Conservation (phyloP, 1,284 basidiomycete genomes). For the Sutorius eximius region DNA sequence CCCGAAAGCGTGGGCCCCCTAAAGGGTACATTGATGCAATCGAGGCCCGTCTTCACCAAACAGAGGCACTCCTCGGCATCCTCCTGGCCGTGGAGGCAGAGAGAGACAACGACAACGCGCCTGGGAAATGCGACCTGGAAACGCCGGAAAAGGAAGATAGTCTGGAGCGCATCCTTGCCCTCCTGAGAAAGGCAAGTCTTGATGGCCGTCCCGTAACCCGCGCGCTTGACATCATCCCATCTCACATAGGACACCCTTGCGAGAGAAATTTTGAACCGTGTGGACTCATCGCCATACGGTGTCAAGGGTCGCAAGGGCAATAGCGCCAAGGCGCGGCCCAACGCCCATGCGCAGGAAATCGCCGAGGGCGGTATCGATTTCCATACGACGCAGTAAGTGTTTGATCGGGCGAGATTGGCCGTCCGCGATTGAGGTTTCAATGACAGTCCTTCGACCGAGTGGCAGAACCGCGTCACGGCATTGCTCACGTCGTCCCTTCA, state of each 20-base stretch:
- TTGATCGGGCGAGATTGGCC: neutral
- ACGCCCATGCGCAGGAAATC: slow-evolving; percentile 28
- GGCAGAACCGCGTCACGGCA: slow-evolving; percentile 67
- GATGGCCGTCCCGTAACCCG: neutral
- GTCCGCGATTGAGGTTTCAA: neutral
- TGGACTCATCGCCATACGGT: slow-evolving; percentile 75
- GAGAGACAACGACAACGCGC: slow-evolving; percentile 54
- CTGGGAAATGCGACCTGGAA: slow-evolving; percentile 8
- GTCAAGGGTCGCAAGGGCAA: slow-evolving; percentile 57
- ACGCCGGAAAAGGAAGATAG: slow-evolving; percentile 10
- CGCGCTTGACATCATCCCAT: neutral
- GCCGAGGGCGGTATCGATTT: slow-evolving; percentile 37
- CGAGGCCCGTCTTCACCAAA: slow-evolving; percentile 83
- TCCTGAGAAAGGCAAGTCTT: slow-evolving; percentile 29
- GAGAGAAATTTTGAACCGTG: slow-evolving; percentile 70
- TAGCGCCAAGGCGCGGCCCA: slow-evolving; percentile 24
- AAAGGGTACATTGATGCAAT: slow-evolving; percentile 92
- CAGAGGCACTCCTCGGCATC: slow-evolving; percentile 80
- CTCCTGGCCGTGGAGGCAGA: slow-evolving; percentile 67
- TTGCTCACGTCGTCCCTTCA: slow-evolving; percentile 36
- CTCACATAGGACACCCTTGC: slow-evolving; percentile 63
- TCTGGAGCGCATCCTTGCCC: slow-evolving; percentile 20
- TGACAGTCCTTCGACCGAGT: slow-evolving; percentile 72
- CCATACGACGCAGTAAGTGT: slow-evolving; percentile 57
- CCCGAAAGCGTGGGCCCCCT: slow-evolving; percentile 79